Base-by-base conservation (phyloP, 176 grass and related monocot species). In the Eleusine indica region DNA sequence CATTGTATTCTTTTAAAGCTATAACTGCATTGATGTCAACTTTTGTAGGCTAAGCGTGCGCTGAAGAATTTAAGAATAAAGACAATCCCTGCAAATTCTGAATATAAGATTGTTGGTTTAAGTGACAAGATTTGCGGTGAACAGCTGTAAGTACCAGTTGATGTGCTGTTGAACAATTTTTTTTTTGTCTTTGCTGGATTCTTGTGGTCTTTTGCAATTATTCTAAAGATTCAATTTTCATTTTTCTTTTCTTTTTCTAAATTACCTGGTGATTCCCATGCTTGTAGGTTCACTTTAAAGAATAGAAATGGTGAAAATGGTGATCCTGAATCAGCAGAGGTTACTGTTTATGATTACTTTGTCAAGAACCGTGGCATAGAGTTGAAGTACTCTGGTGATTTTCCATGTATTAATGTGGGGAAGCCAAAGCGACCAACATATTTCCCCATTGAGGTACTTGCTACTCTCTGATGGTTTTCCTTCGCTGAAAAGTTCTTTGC, bases 331-430 rank as follows among this genome's bases (percentile, higher is more conserved):
- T 14, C 64, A 69, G 56, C 57, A 7, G 95, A 98, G 64, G 57
- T 94, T 41, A 88, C 87, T 53, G 92, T 98, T 17, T 91, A 77
- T 61, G 88, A 98, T 7, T 93, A 98, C 76, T 98, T 94, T 32
- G 83, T 83, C 3, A 98, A 84, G 41, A 78, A 90, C 38, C 87
- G 89, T 40, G 88, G 86, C 13, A 95, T 92, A 25, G 79, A 84
- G 1, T 56, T 98, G 43, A 77, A 71, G 19, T 98, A 91, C 57
- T 95, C 92, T 87, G 93, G 82, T 62, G 70, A 88, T n/a, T 73
- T 80, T 35, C 96, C 96, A 0, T 98, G 96, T 85, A 90, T 98
- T n/a, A 98, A 98, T 87, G 96, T 95, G 76, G 96, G 96, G 42
- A 98, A 95, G 46, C 96, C 89, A 0, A 98, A 91, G 66, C 82